A percentile compares a stretch with the other conserved stretches of the same genome.
Conservation (phyloP, 768 basidiomycete genomes). For the Melanogaster broomeanus region DNA sequence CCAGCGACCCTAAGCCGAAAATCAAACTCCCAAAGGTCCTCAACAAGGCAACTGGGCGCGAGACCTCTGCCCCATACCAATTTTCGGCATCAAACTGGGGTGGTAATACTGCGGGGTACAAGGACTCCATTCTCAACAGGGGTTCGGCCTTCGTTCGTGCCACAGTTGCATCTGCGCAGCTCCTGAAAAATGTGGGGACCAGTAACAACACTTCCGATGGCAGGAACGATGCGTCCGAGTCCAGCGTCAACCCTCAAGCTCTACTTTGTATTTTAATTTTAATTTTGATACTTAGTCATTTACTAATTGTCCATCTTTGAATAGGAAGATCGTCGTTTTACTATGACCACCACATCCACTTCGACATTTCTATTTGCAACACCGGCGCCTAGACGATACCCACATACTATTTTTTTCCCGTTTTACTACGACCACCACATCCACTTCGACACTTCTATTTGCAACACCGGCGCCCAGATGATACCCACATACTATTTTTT, state of each 20-base stretch:
- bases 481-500: too few relatives aligned
- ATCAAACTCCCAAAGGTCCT: slow-evolving; percentile 5
- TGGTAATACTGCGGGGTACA: background rate
- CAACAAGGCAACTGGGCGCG: slow-evolving; percentile 6
- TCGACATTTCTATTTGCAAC: too few relatives aligned
- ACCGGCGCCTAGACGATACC: too few relatives aligned
- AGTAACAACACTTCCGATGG: background rate
- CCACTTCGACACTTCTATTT: too few relatives aligned
- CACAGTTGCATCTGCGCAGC: background rate
- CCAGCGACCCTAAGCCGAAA: background rate
- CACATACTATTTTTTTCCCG: too few relatives aligned
- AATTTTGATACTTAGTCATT: too few relatives aligned
- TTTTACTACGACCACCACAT: too few relatives aligned
- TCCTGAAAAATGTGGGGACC: background rate
- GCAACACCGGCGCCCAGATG: too few relatives aligned
- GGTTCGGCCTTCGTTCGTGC: background rate
- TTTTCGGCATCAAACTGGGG: background rate
- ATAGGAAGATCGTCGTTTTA: too few relatives aligned
- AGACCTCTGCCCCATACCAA: background rate
- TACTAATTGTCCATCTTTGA: too few relatives aligned
- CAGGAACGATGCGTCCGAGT: background rate
- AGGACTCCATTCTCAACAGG: background rate
- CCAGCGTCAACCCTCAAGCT: background rate
- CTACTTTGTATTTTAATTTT: too few relatives aligned
- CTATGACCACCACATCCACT: too few relatives aligned